Evolutionary conservation across 192 early-diverging fungal species (phyloP).

Genomic region (Neocallimastix lanati): DNA sequence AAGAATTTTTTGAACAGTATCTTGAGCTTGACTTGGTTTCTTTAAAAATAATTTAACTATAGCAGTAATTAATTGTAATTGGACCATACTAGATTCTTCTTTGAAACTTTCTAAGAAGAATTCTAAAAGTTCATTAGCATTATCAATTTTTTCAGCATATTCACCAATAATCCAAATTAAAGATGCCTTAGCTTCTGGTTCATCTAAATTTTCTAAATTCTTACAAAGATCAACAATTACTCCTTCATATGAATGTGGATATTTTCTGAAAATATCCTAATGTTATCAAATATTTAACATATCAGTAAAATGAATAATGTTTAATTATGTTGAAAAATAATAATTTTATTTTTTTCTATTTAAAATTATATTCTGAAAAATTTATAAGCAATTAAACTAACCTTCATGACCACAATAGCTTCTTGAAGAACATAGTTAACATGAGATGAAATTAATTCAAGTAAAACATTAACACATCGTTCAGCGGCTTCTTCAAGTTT

Average conservation of each 20-base stretch:
- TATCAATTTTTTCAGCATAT: constrained; percentile 92
- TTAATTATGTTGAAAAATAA: too few relatives aligned
- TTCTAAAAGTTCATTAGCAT: constrained; percentile 74
- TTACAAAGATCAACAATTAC: constrained; percentile 86
- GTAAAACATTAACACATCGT: constrained; percentile 65
- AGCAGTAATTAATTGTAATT: constrained; percentile 81
- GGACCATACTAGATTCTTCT: constrained; percentile 67
- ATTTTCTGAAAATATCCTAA: constrained; percentile 92
- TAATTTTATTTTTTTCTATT: too few relatives aligned
- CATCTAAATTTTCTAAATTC: constrained; percentile 87
- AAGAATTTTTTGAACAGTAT: constrained; percentile 79
- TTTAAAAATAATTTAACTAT: constrained; percentile 93
- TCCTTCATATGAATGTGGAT: constrained; percentile 88
- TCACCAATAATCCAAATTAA: constrained; percentile 99
- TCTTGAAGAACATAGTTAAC: constrained; percentile 97
- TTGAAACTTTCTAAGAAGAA: constrained; percentile 76
- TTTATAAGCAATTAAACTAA: too few relatives aligned
- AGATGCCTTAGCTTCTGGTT: constrained; percentile 89
- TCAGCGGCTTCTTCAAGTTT: constrained; percentile 80
- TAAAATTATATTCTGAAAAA: too few relatives aligned
- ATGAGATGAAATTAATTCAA: constrained; percentile 87
- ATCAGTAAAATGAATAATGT: too few relatives aligned
- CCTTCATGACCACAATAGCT: constrained; percentile 88
- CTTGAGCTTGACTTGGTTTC: constrained; percentile 75
- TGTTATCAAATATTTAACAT: too few relatives aligned